Evolutionary conservation across 768 basidiomycete genomes (phyloP).

Genomic region (Phaeotremella fagi): DNA sequence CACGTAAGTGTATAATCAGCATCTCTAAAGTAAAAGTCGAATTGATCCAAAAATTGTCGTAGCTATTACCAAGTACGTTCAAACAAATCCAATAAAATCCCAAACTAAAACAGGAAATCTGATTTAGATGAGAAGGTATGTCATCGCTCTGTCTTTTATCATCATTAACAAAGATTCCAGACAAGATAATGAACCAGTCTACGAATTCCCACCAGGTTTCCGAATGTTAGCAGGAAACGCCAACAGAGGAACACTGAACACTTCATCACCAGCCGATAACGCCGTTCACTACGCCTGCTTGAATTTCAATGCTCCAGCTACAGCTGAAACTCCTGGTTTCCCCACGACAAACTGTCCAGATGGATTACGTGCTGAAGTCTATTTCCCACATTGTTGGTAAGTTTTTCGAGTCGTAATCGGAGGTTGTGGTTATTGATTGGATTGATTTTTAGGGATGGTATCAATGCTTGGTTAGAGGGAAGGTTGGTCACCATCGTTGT

Average conservation of each 20-base stretch:
- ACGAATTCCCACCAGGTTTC: conserved; percentile 35
- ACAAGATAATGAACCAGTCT: conserved; percentile 14
- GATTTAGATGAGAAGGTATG: conserved; percentile 11
- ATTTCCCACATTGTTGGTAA: conserved; percentile 31
- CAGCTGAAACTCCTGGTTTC: conserved; percentile 9
- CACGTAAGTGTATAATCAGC: conserved; percentile 2
- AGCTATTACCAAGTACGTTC: conserved; percentile 12
- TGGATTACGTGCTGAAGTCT: conserved; percentile 29
- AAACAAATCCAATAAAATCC: too few species aligned
- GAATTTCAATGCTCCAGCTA: conserved; percentile 4
- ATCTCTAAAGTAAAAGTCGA: too few species aligned
- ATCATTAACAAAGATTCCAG: too few species aligned
- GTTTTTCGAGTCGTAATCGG: not conserved
- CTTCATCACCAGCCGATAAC: conserved; percentile 8
- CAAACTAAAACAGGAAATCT: not conserved
- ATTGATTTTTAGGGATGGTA: conserved; percentile 26
- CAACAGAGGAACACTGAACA: conserved; percentile 11
- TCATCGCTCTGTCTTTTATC: too few species aligned
- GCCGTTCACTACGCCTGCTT: conserved; percentile 28
- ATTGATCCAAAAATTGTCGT: too few species aligned
- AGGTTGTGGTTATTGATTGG: not conserved
- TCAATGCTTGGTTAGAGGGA: conserved; percentile 22
- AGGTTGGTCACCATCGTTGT: not conserved
- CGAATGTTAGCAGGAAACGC: conserved; percentile 34
- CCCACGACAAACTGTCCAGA: conserved; percentile 18